These are phyloP conservation scores for Gracilaria gracilis DNA, from an alignment of 23 red algal species.

Conservation along the genomic window DNA sequence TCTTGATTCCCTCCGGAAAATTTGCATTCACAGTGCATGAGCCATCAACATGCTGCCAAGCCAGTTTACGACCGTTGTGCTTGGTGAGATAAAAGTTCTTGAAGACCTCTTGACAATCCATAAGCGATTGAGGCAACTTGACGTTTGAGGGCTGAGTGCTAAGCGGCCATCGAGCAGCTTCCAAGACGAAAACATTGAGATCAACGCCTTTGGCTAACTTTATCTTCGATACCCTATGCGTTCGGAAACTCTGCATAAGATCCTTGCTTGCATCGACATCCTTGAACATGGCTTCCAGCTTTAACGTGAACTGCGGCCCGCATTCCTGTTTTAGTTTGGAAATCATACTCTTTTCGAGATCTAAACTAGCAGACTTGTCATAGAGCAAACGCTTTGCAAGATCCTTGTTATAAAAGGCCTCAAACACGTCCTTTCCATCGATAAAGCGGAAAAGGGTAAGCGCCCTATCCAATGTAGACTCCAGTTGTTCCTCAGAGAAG, in stretches of 20 bases:
- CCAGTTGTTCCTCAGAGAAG: conserved; percentile 84
- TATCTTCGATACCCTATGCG: conserved; percentile 27
- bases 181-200: conserved; percentile 89
- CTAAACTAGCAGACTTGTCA: conserved; percentile 87
- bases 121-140: conserved; percentile 78
- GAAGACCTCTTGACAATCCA: conserved; percentile 84
- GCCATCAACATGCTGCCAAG: conserved; percentile 86
- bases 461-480: conserved; percentile 73
- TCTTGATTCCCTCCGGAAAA: conserved; percentile 84
- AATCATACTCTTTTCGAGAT: conserved; percentile 96
- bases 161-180: conserved; percentile 86
- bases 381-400: conserved; percentile 93
- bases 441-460: conserved; percentile 93
- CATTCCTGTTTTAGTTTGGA: conserved; percentile 94
- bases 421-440: conserved; percentile 96
- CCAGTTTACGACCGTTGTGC: conserved; percentile 77
- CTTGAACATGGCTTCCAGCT: conserved; percentile 96
- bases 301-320: conserved; percentile 86
- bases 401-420: conserved; percentile 96
- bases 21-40: conserved; percentile 74
- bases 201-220: conserved; percentile 63
- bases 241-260: conserved; percentile 83
- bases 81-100: conserved; percentile 93
- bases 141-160: conserved; percentile 58
- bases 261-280: conserved; percentile 94